A percentile compares a stretch with the other conserved stretches of the same genome.
Conservation (phyloP, 1,284 basidiomycete genomes). For the Cutaneotrichosporon mucoides region DNA sequence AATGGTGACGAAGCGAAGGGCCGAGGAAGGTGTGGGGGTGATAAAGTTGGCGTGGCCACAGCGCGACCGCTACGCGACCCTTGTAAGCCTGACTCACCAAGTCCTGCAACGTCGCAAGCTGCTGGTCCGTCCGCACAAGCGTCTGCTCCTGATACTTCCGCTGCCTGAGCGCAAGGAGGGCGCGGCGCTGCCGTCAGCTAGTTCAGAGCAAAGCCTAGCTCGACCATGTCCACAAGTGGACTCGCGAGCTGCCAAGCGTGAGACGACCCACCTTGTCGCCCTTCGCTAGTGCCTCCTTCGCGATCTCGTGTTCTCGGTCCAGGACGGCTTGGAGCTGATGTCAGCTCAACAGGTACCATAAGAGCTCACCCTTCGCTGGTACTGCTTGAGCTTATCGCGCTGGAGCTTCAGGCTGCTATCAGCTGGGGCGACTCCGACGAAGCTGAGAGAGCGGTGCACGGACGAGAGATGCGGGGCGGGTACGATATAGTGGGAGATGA, state of each 20-base stretch:
- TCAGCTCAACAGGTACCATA: not conserved
- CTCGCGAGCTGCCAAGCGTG: too few relatives aligned
- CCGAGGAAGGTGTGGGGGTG: too few relatives aligned
- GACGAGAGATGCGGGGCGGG: not conserved
- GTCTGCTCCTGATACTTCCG: constrained; percentile 91
- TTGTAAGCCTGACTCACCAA: too few relatives aligned
- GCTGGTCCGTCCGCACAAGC: constrained; percentile 79
- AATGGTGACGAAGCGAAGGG: too few relatives aligned
- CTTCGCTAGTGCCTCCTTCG: constrained; percentile 69
- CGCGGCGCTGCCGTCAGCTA: constrained; percentile 55
- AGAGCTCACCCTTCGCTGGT: constrained; percentile 79
- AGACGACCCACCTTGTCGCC: constrained; percentile 67
- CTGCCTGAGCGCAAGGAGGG: constrained; percentile 76
- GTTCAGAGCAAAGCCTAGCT: too few relatives aligned
- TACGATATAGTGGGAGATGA: not conserved
- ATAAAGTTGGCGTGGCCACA: too few relatives aligned
- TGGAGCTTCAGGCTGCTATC: constrained; percentile 77
- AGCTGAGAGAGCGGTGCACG: not conserved
- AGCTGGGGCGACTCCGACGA: constrained; percentile 3
- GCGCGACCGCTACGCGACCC: too few relatives aligned
- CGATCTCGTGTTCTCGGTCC: constrained; percentile 83
- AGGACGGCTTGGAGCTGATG: constrained; percentile 77
- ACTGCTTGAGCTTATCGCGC: constrained; percentile 90
- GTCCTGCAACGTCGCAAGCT: constrained; percentile 84
- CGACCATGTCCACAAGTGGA: not conserved